Evolutionary conservation across 2,329 filamentous ascomycete species (phyloP), one percentile per base, ranked within the genome.

Genomic region (Pezizomycotina sp.): DNA sequence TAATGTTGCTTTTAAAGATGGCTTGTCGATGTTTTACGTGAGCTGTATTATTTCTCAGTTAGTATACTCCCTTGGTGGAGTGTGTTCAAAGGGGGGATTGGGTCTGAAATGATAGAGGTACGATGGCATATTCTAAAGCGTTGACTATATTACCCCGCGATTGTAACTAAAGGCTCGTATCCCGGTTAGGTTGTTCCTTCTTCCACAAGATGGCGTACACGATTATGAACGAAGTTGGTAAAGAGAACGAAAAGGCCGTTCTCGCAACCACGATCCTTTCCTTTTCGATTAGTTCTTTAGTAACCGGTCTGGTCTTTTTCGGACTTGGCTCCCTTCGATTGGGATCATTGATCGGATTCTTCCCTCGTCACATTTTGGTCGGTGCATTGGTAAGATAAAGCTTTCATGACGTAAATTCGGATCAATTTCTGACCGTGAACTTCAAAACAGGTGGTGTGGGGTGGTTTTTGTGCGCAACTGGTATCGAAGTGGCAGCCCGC

Each of bases 321-420:
- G 62, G 79, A 6, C 86, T 98, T 64, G 89, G 89, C 34, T 68
- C 69, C 22, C 91, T 84, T 60, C 75, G 73, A 51, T 71, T 95
- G 35, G 89, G 89, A 20, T 91, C 84, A 45, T 71, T 98, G 44
- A 83, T 95, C 43, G 89, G 84, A 41, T 98, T 98, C 60, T 95
- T 98, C 50, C 89, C 89, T 4, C 73, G 89, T 27, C 86, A 92
- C 50, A 98, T 98, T 49, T 62, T 98, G 20, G 92, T 93, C 45
- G 89, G 89, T 98, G 89, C 53, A 95, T 98, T 48, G 89, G 89
- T n/a, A n/a, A n/a, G n/a, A n/a, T n/a, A n/a, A n/a, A n/a, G n/a
- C n/a, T n/a, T n/a, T n/a, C n/a, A n/a, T n/a, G n/a, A n/a, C n/a
- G n/a, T n/a, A n/a, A n/a, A n/a, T n/a, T n/a, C n/a, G n/a, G n/a